Conservation (phyloP, 2,329 filamentous ascomycete species). For the Aspergillus calidoustus region DNA sequence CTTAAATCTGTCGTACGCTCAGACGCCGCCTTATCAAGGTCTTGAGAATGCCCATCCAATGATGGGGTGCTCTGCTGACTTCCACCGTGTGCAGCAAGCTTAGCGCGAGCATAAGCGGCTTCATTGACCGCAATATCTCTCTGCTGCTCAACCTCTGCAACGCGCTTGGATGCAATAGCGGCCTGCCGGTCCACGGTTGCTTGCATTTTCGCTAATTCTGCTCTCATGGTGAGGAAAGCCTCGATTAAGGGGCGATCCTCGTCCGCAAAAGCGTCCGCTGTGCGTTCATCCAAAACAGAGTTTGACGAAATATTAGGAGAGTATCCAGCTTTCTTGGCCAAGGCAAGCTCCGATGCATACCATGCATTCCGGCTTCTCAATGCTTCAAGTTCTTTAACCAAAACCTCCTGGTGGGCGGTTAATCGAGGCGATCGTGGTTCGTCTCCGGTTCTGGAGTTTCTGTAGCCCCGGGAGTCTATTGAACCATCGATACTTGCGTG, state of each 20-base stretch:
- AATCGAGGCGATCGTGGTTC: conserved; percentile 52
- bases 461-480: conserved; percentile 41
- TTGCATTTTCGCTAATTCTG: conserved; percentile 88
- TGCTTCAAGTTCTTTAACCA: conserved; percentile 85
- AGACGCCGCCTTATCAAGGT: conserved; percentile 61
- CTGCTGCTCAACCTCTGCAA: conserved; percentile 93
- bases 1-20: conserved; percentile 76
- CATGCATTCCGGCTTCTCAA: conserved; percentile 88
- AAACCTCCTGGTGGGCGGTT: conserved; percentile 59
- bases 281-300: conserved; percentile 75
- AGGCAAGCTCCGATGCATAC: conserved; percentile 92
- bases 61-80: conserved; percentile 65
- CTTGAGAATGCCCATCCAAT: conserved; percentile 53
- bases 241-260: conserved; percentile 92
- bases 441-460: conserved; percentile 48
- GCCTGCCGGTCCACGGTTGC: conserved; percentile 87
- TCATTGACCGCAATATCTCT: conserved; percentile 93
- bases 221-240: conserved; percentile 87
- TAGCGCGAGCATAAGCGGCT: conserved; percentile 93
- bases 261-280: conserved; percentile 80
- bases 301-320: conserved; percentile 70
- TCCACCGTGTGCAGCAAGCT: conserved; percentile 78
- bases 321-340: conserved; percentile 91
- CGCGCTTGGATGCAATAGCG: conserved; percentile 79
- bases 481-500: conserved; percentile 47